Conservation (phyloP, 2,329 filamentous ascomycete species). For the Cytospora chrysosperma region DNA sequence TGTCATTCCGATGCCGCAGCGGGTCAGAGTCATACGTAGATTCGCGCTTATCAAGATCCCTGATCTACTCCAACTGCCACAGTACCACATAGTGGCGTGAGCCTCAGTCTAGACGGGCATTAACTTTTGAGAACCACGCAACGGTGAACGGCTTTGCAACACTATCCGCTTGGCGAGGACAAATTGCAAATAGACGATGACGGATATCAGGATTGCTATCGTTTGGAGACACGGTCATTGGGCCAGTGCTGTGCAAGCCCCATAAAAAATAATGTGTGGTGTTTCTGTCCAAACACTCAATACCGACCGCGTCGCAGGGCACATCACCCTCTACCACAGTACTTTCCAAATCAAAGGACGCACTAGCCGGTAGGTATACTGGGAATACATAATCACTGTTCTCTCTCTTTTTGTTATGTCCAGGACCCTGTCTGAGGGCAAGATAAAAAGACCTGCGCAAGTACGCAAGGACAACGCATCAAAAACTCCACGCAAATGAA, state of each 20-base stretch:
- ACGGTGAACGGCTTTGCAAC: too few relatives aligned
- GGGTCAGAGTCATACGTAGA: slow-evolving; percentile 18
- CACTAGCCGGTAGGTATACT: not conserved
- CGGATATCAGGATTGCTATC: not conserved
- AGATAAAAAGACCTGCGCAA: not conserved
- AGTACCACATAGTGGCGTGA: not conserved
- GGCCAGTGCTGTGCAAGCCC: not conserved
- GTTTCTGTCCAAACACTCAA: too few relatives aligned
- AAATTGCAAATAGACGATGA: not conserved
- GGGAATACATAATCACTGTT: not conserved
- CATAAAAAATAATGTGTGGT: too few relatives aligned
- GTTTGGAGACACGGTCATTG: not conserved
- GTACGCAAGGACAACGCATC: slow-evolving; percentile 15
- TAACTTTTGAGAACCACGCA: not conserved
- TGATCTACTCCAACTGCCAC: not conserved
- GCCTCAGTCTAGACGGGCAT: not conserved
- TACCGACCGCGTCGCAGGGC: too few relatives aligned
- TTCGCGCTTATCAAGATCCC: slow-evolving; percentile 6
- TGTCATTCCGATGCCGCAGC: slow-evolving; percentile 20
- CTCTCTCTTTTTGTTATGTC: slow-evolving; percentile 1
- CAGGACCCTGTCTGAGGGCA: not conserved
- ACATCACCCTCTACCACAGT: not conserved
- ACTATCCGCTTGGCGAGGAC: too few relatives aligned
- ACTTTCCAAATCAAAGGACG: not conserved
- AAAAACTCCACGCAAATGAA: slow-evolving; percentile 23